phyloP scores from a whole-genome alignment of 2,329 filamentous ascomycete genomes.

The Pyrenochaeta sp. region DNA sequence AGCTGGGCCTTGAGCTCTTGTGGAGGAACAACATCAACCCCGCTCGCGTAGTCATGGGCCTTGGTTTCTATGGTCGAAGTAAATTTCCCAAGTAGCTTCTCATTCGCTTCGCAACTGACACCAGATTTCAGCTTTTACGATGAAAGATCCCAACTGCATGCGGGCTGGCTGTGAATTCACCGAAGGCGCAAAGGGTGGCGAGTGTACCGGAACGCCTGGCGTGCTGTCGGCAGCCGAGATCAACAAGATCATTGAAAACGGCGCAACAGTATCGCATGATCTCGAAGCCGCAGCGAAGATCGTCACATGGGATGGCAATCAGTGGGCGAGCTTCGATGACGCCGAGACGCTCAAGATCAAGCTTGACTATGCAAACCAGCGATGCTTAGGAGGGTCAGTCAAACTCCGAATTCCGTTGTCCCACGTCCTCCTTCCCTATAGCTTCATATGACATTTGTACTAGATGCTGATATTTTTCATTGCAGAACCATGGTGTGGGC shows the following conservation, averaged over 20 bases:
- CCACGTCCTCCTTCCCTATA: no score
- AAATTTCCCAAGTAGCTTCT: no score
- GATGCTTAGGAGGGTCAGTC: conserved; percentile 19
- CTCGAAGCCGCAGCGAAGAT: conserved; percentile 35
- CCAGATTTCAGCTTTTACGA: conserved; percentile 34
- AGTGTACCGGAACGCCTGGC: no score
- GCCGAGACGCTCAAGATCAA: conserved; percentile 55
- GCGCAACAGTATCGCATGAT: conserved; percentile 17
- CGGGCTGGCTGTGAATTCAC: no score
- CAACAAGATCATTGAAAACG: conserved; percentile 8
- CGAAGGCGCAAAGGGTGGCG: no score
- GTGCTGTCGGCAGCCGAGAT: no score
- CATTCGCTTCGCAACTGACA: no score
- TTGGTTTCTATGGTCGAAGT: conserved; percentile 56
- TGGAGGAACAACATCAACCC: conserved; percentile 56
- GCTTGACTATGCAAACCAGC: conserved; percentile 52
- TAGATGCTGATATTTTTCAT: no score
- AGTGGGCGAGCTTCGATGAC: conserved; percentile 41
- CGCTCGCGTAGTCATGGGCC: conserved; percentile 52
- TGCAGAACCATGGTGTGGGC: no score
- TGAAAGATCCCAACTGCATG: conserved; percentile 9
- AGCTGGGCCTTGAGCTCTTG: conserved; percentile 51
- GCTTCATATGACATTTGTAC: no score
- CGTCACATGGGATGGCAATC: conserved; percentile 39
- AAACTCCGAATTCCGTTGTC: no score